Evolutionary conservation across 805 yeast species (phyloP), one percentile per base, ranked within the genome.

Genomic region (Brettanomyces bruxellensis): DNA sequence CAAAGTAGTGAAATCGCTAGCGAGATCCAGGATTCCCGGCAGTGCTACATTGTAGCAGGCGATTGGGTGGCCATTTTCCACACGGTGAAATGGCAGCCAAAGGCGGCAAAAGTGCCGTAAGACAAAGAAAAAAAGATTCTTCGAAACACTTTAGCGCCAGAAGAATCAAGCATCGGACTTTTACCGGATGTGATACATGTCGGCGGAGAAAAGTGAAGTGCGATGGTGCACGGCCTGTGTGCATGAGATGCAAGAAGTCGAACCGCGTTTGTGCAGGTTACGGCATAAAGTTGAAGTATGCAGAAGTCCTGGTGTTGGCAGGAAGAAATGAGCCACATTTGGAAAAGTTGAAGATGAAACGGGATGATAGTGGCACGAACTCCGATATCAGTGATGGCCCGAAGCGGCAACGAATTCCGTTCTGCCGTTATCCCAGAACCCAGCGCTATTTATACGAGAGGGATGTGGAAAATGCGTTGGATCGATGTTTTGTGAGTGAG

Each of bases 141-240:
- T 28, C 32, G 32, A 28, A 28, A 28, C 32, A 9, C 11, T 7
- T 6, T 9, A 28, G 32, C 7, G 32, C 32, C 32, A 28, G 11
- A 9, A 22, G 9, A 25, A 7, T 23, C 41, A 38, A 23, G 25
- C 23, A 25, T 12, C 41, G 42, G 35, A 56, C 67, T 1, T 75
- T 75, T 56, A 64, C 70, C 40, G 82, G 82, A 4, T 77, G 82
- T 57, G 73, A 76, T 67, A 77, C 81, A 5, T 77, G 82, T 52
- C 62, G 82, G 36, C 55, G 62, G 23, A 61, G 81, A 25, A 76
- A 75, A 51, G 74, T 76, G 51, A 75, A 75, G 55, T 77, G 82
- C 59, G 81, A 75, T 55, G 66, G 71, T 11, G 50, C 58, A 4
- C 62, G 64, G 45, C 81, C 81, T 2, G 50, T 48, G 14, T 77